Evolutionary conservation across 192 early-diverging fungal species (phyloP), one percentile per base, ranked within the genome.

Genomic region (Rhizoclosmatium globosum): DNA sequence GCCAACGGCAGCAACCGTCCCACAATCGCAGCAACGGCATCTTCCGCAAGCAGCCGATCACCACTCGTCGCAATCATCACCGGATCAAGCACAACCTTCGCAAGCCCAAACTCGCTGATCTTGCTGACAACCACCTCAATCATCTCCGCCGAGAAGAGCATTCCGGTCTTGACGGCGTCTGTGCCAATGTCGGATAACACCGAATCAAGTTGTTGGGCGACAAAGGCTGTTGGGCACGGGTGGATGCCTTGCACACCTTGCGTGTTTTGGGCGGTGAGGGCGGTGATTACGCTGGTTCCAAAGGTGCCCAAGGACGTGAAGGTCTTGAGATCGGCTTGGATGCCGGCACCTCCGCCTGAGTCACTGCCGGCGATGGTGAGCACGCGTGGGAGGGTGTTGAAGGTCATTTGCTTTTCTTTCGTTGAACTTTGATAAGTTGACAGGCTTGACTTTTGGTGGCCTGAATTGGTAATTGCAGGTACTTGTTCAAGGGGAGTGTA

Each of bases 241-340:
- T 74, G 72, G 6, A 74, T 43, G 9, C 42, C 72, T 69, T 92
- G 90, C 7, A 96, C 95, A 19, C 90, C 90, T n/a, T 91, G 64
- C 0, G 95, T 96, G 82, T 96, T 96, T 79, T 96, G 95, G 4
- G 94, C 93, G 0, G 95, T 96, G 21, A 95, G 67, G 1, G 94
- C 93, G 9, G 94, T 93, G 17, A 96, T 71, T 19, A 91, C 72
- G 50, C 94, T 2, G 0, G 93, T 85, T 9, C 93, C 92, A 85
- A 91, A 95, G 2, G 92, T 89, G 2, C 85, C 82, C 17, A 93
- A 72, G 2, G 93, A 88, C 43, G 91, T 94, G 81, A 95, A 91
- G 4, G 95, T 95, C 80, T 96, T 96, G 64, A 96, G 87, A 84
- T 96, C 95, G 21, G 95, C 95, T 82, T 96, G 95, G 79, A 96